A percentile compares a stretch with the other conserved stretches of the same genome.
Evolutionary conservation across 2,329 filamentous ascomycete genomes (phyloP).

Genomic region (Fulvia fulva): DNA sequence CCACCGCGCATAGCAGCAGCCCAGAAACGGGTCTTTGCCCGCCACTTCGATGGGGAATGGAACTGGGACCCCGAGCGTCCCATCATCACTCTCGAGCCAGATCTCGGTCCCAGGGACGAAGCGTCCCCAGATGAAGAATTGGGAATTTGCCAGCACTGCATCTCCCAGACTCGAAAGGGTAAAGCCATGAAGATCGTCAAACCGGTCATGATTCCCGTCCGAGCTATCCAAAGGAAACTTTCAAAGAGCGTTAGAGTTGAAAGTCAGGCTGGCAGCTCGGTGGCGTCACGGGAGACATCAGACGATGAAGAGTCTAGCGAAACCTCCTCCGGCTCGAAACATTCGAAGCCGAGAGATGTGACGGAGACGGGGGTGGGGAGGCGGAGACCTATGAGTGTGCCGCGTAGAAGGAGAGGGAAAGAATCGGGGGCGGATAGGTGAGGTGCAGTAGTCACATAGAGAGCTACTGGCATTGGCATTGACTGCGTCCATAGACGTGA

Average conservation of each 20-base stretch:
- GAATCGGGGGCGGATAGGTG: not conserved
- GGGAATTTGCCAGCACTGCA: slow-evolving; percentile 1
- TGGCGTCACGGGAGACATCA: not conserved
- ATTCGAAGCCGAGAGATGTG: not conserved
- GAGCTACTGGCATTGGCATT: too few relatives aligned
- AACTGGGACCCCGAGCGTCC: not conserved
- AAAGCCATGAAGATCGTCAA: not conserved
- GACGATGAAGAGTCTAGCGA: not conserved
- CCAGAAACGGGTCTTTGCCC: not conserved
- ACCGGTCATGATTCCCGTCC: not conserved
- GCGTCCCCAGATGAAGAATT: not conserved
- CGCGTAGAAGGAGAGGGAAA: not conserved
- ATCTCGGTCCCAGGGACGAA: slow-evolving; percentile 2
- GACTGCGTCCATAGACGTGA: not conserved
- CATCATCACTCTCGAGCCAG: not conserved
- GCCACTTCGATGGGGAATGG: not conserved
- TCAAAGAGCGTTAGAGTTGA: not conserved
- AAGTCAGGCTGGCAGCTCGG: not conserved
- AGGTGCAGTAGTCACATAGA: too few relatives aligned
- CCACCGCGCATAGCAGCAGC: not conserved
- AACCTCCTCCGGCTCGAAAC: not conserved
- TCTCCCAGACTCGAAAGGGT: not conserved
- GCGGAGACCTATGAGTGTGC: not conserved
- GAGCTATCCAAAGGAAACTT: not conserved
- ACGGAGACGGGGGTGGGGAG: slow-evolving; percentile 5